Percentiles rank a stretch among this genome's conserved stretches.
Evolutionary conservation across 495 filamentous ascomycete genomes (phyloP).

Genomic region (Viridothelium virens): DNA sequence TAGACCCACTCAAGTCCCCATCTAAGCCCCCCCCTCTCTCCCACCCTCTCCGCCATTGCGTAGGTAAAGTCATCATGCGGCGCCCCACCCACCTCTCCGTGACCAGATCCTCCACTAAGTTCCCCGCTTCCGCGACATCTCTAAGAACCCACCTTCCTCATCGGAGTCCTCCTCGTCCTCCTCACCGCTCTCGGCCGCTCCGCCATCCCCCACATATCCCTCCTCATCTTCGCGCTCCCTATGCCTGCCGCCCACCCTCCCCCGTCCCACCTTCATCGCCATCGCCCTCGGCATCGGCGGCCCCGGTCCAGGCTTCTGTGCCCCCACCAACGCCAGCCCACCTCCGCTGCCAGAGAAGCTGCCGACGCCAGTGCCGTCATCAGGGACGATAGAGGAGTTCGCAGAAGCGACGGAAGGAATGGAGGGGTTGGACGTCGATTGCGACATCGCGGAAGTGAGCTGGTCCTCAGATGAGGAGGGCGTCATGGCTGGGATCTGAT

Average conservation of each 20-base stretch:
- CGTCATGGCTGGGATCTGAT: slow-evolving; percentile 18
- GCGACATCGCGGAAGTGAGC: slow-evolving; percentile 35
- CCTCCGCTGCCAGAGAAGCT: slow-evolving; percentile 10
- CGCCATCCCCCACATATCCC: slow-evolving; percentile 43
- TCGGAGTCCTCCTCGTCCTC: slow-evolving; percentile 44
- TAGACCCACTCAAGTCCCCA: too few relatives aligned
- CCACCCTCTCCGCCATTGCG: not conserved
- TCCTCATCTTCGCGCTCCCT: slow-evolving; percentile 42
- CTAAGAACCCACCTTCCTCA: slow-evolving; percentile 38
- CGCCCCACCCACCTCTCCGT: too few relatives aligned
- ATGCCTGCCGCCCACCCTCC: too few relatives aligned
- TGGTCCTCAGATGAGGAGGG: slow-evolving; percentile 40
- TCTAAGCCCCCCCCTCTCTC: too few relatives aligned
- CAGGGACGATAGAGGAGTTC: slow-evolving; percentile 31
- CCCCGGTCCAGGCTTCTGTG: not conserved
- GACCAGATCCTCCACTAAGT: not conserved
- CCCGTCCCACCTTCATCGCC: too few relatives aligned
- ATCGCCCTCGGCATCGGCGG: slow-evolving; percentile 11
- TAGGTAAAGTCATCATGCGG: not conserved
- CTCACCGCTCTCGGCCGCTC: slow-evolving; percentile 35
- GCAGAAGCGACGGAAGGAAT: slow-evolving; percentile 40
- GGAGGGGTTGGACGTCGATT: slow-evolving; percentile 39
- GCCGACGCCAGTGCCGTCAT: slow-evolving; percentile 17
- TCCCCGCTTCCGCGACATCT: slow-evolving; percentile 2
- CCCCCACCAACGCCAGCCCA: not conserved